Conservation (phyloP, 2,329 filamentous ascomycete species). For the Aspergillus eucalypticola region DNA sequence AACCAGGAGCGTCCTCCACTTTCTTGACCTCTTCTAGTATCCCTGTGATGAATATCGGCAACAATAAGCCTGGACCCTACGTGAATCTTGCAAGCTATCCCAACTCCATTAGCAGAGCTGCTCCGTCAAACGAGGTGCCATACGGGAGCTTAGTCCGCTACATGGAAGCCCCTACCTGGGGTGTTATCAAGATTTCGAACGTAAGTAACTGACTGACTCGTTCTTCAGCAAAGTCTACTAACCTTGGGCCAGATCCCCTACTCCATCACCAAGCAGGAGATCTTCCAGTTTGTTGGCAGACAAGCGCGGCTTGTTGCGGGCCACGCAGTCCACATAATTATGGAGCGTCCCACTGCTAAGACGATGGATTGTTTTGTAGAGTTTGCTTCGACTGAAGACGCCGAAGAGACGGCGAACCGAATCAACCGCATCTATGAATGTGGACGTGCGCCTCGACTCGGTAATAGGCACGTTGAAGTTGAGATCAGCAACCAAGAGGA, state of each 20-base stretch:
- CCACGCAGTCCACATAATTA: constrained; percentile 56
- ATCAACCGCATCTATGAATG: constrained; percentile 38
- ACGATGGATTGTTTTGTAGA: constrained; percentile 58
- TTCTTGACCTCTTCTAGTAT: background rate
- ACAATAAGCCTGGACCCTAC: background rate
- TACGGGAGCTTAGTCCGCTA: constrained; percentile 29
- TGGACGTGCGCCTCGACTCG: constrained; percentile 46
- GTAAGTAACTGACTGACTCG: constrained; percentile 27
- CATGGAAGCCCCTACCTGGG: constrained; percentile 23
- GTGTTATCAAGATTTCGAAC: constrained; percentile 40
- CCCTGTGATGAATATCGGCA: background rate
- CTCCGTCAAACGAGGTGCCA: constrained; percentile 27
- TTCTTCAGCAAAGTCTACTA: background rate
- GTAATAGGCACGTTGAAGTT: constrained; percentile 51
- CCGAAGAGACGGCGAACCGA: constrained; percentile 39
- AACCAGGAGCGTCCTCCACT: background rate
- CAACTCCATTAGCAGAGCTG: constrained; percentile 17
- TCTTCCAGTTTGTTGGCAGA: constrained; percentile 50
- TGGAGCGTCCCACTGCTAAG: constrained; percentile 59
- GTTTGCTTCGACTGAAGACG: constrained; percentile 41
- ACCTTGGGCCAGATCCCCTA: constrained; percentile 49
- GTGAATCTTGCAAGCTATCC: background rate
- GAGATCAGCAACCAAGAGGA: constrained; percentile 49
- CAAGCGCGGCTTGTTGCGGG: constrained; percentile 45
- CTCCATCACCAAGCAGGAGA: constrained; percentile 50